Conservation (phyloP, 192 early-diverging fungal species). For the Thamnidium elegans region DNA sequence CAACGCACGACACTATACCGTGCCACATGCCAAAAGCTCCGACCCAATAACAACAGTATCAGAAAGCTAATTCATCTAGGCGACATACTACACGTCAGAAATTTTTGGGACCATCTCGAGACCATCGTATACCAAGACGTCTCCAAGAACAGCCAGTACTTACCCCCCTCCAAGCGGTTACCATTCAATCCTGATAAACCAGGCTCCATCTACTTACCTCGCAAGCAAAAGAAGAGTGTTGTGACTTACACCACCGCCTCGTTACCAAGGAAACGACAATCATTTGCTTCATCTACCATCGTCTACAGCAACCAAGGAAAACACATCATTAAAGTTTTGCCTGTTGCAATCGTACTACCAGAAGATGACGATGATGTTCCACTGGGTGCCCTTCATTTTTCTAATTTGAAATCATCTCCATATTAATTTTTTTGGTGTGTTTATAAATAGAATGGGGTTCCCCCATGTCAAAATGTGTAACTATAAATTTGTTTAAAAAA, state of each 20-base stretch:
- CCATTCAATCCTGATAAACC: slow-evolving; percentile 2
- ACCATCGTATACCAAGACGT: not conserved
- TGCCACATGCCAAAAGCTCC: slow-evolving; percentile 15
- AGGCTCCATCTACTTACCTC: not conserved
- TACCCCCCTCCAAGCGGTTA: not conserved
- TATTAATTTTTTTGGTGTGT: too few species aligned
- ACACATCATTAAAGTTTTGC: not conserved
- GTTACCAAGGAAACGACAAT: not conserved
- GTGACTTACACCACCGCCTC: not conserved
- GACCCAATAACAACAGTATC: not conserved
- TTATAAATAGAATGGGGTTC: too few species aligned
- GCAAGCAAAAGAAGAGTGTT: not conserved
- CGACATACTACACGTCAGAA: slow-evolving; percentile 9
- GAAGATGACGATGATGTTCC: slow-evolving; percentile 20
- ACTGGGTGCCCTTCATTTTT: slow-evolving; percentile 1
- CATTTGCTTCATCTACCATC: slow-evolving; percentile 7
- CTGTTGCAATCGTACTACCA: not conserved
- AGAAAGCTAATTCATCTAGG: not conserved
- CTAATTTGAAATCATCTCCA: too few species aligned
- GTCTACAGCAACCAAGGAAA: not conserved
- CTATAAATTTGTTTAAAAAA: too few species aligned
- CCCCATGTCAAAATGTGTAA: too few species aligned
- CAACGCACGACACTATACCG: slow-evolving; percentile 4
- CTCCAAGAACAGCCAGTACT: not conserved
- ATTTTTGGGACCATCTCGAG: slow-evolving; percentile 7